Percentiles rank a stretch among this genome's conserved stretches.
Evolutionary conservation across 371 early-diverging fungal species (phyloP).

Genomic region (Mortierella sp.): DNA sequence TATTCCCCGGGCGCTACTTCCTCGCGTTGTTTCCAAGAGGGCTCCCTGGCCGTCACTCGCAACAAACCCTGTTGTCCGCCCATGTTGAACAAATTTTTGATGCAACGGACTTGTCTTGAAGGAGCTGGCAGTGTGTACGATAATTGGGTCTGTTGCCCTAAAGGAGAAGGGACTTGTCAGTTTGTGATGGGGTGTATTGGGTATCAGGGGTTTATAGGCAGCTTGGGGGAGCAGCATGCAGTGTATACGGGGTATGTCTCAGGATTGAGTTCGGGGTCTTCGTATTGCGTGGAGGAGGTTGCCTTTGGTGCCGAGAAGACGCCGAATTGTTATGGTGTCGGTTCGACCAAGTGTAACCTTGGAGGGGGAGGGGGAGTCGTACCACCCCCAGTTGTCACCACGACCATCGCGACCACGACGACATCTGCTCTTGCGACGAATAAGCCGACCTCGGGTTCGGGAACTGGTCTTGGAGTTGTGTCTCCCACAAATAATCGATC

Average conservation of each 20-base stretch:
- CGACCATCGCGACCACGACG: background rate
- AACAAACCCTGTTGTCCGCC: background rate
- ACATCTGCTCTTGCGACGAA: background rate
- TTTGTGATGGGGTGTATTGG: conserved; percentile 4
- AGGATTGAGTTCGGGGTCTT: background rate
- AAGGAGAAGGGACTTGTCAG: background rate
- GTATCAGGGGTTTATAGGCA: background rate
- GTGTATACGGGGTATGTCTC: background rate
- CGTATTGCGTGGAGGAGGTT: conserved; percentile 3
- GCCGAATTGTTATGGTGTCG: background rate
- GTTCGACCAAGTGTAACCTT: background rate
- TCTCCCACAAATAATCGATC: background rate
- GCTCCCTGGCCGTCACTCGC: background rate
- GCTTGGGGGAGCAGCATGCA: background rate
- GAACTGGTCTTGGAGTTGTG: background rate
- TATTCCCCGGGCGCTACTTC: background rate
- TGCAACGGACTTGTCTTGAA: background rate
- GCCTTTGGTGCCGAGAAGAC: background rate
- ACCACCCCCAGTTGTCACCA: background rate
- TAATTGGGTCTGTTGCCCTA: background rate
- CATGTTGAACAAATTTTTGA: background rate
- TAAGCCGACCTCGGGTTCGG: background rate
- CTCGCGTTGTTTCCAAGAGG: background rate
- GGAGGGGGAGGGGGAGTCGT: background rate
- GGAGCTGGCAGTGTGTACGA: background rate